Base-by-base conservation (phyloP, 495 filamentous ascomycete species). In the Neurospora tetraspora region DNA sequence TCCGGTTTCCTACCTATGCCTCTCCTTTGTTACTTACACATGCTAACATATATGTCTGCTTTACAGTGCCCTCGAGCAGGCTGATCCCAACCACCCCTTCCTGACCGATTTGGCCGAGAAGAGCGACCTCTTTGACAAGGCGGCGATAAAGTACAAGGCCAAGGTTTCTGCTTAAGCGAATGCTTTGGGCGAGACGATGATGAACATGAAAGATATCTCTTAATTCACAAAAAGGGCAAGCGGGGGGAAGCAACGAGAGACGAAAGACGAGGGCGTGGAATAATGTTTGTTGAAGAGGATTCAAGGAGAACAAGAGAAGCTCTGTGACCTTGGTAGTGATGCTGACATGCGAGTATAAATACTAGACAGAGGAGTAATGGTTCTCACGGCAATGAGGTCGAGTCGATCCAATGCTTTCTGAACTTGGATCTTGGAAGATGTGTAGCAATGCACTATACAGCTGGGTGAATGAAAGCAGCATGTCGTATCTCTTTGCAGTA, bases 81-180 rank as follows among this genome's bases (percentile, higher is more conserved):
- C 79, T 3, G 83, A 89, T 23, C 86, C 90, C 9, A 81, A 88
- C 37, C 93, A 97, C 78, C 77, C 87, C 16, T 85, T 94, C 59
- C 79, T 96, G 73, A 75, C 78, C 53, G 92, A 94, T 74, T 77
- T 94, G 42, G 83, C 89, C 71, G 91, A 93, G 82, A 96, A 94
- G 88, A 90, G 87, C 77, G 88, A 84, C 16, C 78, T 91, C 70
- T 97, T 97, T 77, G 93, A 96, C 79, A 89, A 89, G 73, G 91
- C 92, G 6, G 92, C 93, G 5, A 83, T 86, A 4, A 96, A 94
- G 81, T 95, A 92, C 80, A 86, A 89, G 65, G 86, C 92, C 12
- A 94, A 91, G 82, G 90, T 91, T 68, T 83, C 88, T 20, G 88
- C 89, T 71, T 91, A 77, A 78, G 77, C 4, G 27, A 27, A 10